These are phyloP conservation scores for Lipomyces lipofer DNA, from an alignment of 805 yeast genomes.

Conservation along the genomic window DNA sequence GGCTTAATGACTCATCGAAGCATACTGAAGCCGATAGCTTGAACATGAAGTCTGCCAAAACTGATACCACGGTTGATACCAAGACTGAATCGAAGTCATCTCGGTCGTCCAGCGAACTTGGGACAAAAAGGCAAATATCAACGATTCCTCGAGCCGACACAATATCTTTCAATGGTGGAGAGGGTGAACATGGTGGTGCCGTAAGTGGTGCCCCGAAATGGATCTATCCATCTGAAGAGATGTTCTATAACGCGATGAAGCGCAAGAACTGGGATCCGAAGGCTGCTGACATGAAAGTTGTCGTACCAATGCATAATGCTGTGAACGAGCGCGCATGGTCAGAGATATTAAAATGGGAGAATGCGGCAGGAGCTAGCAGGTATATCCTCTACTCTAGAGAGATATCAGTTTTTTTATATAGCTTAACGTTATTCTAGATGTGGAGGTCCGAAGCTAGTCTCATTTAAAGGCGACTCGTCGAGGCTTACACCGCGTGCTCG, in stretches of 20 bases:
- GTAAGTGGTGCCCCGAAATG: slow-evolving; percentile 54
- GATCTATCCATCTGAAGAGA: slow-evolving; percentile 95
- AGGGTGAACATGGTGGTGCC: slow-evolving; percentile 34
- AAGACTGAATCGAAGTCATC: slow-evolving; percentile 20
- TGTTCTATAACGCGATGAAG: slow-evolving; percentile 90
- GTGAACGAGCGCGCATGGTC: slow-evolving; percentile 94
- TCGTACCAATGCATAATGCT: slow-evolving; percentile 90
- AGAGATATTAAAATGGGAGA: slow-evolving; percentile 82
- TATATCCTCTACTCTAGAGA: slow-evolving; percentile 1
- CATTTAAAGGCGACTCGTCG: slow-evolving; percentile 85
- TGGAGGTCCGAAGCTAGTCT: slow-evolving; percentile 81
- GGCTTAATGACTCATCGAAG: slow-evolving; percentile 49
- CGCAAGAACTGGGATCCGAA: slow-evolving; percentile 86
- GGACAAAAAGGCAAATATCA: slow-evolving; percentile 69
- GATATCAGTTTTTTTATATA: background rate
- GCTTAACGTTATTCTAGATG: slow-evolving; percentile 46
- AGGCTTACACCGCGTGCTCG: slow-evolving; percentile 88
- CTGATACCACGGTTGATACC: background rate
- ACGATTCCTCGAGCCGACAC: slow-evolving; percentile 69
- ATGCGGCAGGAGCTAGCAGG: slow-evolving; percentile 44
- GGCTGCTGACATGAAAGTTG: slow-evolving; percentile 79
- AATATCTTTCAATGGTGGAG: slow-evolving; percentile 27
- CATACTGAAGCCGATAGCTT: slow-evolving; percentile 1
- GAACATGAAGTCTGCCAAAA: slow-evolving; percentile 2
- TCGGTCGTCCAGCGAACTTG: slow-evolving; percentile 49